A percentile compares a stretch with the other conserved stretches of the same genome.
Conservation (phyloP, 768 basidiomycete genomes). For the Auricularia heimuer region DNA sequence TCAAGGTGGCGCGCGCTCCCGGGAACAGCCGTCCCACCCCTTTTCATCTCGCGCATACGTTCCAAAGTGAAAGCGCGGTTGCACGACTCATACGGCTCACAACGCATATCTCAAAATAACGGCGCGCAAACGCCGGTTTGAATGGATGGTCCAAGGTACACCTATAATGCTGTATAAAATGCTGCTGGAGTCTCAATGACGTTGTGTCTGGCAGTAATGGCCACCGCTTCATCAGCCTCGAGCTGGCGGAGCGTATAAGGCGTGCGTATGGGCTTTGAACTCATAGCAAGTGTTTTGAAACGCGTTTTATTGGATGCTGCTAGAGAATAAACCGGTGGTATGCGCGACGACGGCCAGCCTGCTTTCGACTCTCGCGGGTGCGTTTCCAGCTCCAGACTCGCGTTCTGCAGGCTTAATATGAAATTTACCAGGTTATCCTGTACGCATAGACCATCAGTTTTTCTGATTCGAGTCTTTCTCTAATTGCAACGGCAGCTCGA, state of each 20-base stretch:
- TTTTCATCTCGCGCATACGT: not conserved
- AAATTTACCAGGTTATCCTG: too few relatives aligned
- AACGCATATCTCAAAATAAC: not conserved
- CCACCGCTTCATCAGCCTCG: not conserved
- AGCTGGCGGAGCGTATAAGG: constrained; percentile 1
- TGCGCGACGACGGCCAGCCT: constrained; percentile 88
- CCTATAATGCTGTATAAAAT: not conserved
- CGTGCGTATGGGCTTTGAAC: not conserved
- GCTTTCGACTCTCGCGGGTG: constrained; percentile 86
- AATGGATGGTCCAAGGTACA: constrained; percentile 11
- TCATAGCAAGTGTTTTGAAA: constrained; percentile 1
- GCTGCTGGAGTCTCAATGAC: not conserved
- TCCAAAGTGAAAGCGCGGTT: too few relatives aligned
- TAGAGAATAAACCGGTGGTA: constrained; percentile 80
- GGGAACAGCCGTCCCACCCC: not conserved
- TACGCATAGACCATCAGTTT: too few relatives aligned
- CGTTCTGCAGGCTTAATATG: not conserved
- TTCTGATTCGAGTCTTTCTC: too few relatives aligned
- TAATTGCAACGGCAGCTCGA: constrained; percentile 50
- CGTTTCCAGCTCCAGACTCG: constrained; percentile 19
- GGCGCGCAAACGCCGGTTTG: constrained; percentile 3
- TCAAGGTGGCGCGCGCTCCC: not conserved
- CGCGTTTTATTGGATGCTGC: constrained; percentile 5
- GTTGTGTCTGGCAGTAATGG: not conserved
- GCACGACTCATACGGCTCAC: too few relatives aligned